These are phyloP conservation scores for Leptodontidium sp. DNA, from an alignment of 2,329 filamentous ascomycete species.

Conservation along the genomic window DNA sequence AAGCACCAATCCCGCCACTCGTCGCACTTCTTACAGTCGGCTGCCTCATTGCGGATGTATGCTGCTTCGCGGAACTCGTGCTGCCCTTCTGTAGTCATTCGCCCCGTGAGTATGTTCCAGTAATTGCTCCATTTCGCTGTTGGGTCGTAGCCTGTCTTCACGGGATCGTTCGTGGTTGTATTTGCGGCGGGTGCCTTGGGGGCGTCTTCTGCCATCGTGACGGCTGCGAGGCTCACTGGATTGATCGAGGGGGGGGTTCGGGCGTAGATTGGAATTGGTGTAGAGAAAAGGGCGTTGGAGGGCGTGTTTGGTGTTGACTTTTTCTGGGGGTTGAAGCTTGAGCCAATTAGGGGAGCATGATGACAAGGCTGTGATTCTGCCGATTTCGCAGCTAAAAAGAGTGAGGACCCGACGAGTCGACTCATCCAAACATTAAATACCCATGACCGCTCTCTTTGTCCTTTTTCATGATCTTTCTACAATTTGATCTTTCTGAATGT, in stretches of 20 bases:
- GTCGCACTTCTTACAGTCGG: slow-evolving; percentile 84
- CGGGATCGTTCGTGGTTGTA: slow-evolving; percentile 59
- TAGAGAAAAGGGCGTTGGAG: slow-evolving; percentile 10
- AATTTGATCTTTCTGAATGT: neutral
- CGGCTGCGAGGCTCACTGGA: neutral
- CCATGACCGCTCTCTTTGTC: slow-evolving; percentile 4
- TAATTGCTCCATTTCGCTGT: slow-evolving; percentile 77
- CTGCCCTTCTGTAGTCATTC: slow-evolving; percentile 72
- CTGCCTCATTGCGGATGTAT: slow-evolving; percentile 77
- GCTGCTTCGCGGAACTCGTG: slow-evolving; percentile 81
- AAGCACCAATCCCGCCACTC: slow-evolving; percentile 84
- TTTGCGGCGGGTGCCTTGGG: slow-evolving; percentile 25
- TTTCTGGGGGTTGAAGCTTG: slow-evolving; percentile 10
- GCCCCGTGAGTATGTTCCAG: slow-evolving; percentile 81
- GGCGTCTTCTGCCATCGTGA: slow-evolving; percentile 25
- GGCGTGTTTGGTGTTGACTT: slow-evolving; percentile 9
- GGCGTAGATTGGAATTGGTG: slow-evolving; percentile 9
- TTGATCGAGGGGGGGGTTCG: neutral
- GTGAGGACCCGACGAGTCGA: neutral
- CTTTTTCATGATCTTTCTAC: neutral
- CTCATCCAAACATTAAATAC: neutral
- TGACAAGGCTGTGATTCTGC: slow-evolving; percentile 20
- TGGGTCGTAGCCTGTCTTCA: slow-evolving; percentile 70
- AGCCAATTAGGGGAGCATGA: slow-evolving; percentile 8
- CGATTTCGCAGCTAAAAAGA: slow-evolving; percentile 20